Base-by-base conservation (phyloP, 1,284 basidiomycete genomes). In the Exobasidium rhododendri region DNA sequence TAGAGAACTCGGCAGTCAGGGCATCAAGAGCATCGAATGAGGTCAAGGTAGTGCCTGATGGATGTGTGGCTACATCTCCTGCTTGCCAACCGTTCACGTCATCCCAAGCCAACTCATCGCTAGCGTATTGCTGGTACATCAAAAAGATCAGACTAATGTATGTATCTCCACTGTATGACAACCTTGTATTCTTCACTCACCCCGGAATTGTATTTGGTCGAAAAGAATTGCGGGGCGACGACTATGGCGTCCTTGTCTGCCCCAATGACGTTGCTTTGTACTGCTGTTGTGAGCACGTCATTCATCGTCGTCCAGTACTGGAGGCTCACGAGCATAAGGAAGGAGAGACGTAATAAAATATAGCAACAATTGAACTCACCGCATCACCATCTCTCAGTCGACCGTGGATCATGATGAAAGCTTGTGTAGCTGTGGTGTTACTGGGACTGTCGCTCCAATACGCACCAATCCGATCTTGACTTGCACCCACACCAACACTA, bases 391-490 rank as follows among this genome's bases (percentile, higher is more conserved):
- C 63, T 1, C 74, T 66, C 20, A 69, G 56, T n/a, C 68, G 59
- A 10, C 75, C 77, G 59, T 79, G 77, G 59, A 79, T 73, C 72
- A 78, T 77, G 55, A 79, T 59, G 40, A 68, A 77, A 5, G 75
- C 76, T 31, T 73, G 69, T 43, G 62, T 59, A 1, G 66, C 70
- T 20, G 56, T 45, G 1, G 22, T 1, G 54, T 75, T 65, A 17
- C 63, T 40, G 1, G 67, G 64, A 0, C 35, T 26, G 1, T 49
- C 46, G 5, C 67, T 65, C 70, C 70, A 75, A 62, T 73, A 78
- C 1, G 58, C 62, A 0, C 69, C 67, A 5, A 77, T 57, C 7
- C 65, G 20, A 29, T 72, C 53, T 13, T 56, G 52, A 0, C 47
- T 6, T 6, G n/a, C 22, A 17, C 67, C 70, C 13, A 78, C 69